Evolutionary conservation across 345 rosid species (phyloP).

Genomic region (Eucalyptus brandiana): DNA sequence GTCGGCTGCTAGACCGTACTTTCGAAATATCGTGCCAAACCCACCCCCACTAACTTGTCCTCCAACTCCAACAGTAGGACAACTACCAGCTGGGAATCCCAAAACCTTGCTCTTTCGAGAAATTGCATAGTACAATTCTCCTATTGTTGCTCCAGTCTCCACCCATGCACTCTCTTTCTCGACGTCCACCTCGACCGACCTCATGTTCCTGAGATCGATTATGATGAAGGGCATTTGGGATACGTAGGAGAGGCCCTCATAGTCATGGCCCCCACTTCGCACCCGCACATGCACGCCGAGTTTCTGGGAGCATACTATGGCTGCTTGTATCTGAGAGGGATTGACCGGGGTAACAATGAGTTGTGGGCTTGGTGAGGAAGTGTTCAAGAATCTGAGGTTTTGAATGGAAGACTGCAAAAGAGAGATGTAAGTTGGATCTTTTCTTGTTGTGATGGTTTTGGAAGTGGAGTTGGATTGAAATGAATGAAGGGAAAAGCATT

Average conservation of each 20-base stretch:
- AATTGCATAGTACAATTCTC: constrained; percentile 50
- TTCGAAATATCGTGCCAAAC: constrained; percentile 61
- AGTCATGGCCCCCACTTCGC: constrained; percentile 72
- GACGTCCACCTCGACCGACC: constrained; percentile 21
- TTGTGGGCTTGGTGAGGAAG: constrained; percentile 39
- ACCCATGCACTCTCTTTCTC: constrained; percentile 45
- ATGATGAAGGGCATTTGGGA: constrained; percentile 40
- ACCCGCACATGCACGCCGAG: constrained; percentile 24
- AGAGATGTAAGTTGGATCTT: not conserved
- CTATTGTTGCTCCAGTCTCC: constrained; percentile 61
- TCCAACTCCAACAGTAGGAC: constrained; percentile 50
- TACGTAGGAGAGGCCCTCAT: constrained; percentile 48
- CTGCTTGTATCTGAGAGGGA: constrained; percentile 51
- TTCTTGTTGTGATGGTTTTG: not conserved
- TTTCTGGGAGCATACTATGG: constrained; percentile 34
- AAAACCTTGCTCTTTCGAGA: constrained; percentile 38
- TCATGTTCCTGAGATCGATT: constrained; percentile 38
- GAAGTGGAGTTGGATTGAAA: not conserved
- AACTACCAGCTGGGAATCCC: constrained; percentile 62
- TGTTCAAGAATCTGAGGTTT: constrained; percentile 30
- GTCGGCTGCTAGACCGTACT: constrained; percentile 64
- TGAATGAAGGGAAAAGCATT: not conserved
- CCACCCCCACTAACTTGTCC: constrained; percentile 67
- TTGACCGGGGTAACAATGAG: constrained; percentile 36
- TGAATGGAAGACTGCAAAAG: constrained; percentile 20